Evolutionary conservation across 805 yeast genomes (phyloP).

Genomic region (Debaryomyces maramus): DNA sequence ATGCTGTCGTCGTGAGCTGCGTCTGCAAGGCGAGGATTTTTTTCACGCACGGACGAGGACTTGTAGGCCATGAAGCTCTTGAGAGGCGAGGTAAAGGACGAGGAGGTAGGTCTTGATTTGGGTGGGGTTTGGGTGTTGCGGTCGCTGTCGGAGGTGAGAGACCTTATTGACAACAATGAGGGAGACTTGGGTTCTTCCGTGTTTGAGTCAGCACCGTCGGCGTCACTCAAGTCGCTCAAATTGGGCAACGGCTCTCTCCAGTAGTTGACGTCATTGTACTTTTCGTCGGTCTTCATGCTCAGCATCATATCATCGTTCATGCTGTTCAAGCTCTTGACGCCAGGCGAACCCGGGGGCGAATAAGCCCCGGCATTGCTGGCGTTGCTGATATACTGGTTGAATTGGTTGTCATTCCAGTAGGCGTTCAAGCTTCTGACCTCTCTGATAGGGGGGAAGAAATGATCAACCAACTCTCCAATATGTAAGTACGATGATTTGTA

Average conservation of each 20-base stretch:
- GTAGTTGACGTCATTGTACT: constrained; percentile 81
- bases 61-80: constrained; percentile 43
- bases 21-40: no score
- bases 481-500: constrained; percentile 83
- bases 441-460: constrained; percentile 83
- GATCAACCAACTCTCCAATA: constrained; percentile 93
- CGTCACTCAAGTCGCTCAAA: constrained; percentile 53
- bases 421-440: constrained; percentile 31
- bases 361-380: constrained; percentile 5
- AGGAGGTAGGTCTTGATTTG: constrained; percentile 33
- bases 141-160: constrained; percentile 3
- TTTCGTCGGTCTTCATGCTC: constrained; percentile 48
- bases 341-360: constrained; percentile 23
- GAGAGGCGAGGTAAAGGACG: constrained; percentile 41
- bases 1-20: constrained; percentile 10
- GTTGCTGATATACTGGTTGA: constrained; percentile 32
- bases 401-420: constrained; percentile 38
- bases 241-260: constrained; percentile 83
- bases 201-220: constrained; percentile 29
- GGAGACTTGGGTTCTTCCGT: constrained; percentile 19
- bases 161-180: constrained; percentile 12
- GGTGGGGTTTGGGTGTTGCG: background rate
- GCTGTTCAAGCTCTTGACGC: constrained; percentile 32
- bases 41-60: no score
- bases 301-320: constrained; percentile 24